Percentiles rank a stretch among this genome's conserved stretches.
These are phyloP conservation scores for Penicillium sp. DNA, from an alignment of 2,329 filamentous ascomycete species.

Conservation along the genomic window DNA sequence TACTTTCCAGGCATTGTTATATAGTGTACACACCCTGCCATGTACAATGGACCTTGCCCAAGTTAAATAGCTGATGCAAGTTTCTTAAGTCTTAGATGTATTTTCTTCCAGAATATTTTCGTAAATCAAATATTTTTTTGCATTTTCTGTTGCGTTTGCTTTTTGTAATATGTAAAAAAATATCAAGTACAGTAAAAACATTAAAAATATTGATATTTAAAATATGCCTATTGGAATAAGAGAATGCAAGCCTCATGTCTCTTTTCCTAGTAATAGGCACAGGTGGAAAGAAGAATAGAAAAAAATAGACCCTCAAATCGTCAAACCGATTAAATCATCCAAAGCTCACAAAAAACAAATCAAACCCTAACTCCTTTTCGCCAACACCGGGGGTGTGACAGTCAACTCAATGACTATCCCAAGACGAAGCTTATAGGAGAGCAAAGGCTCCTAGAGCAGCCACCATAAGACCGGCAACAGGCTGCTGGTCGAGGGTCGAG, in stretches of 20 bases:
- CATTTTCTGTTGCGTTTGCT: background rate
- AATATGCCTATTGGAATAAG: background rate
- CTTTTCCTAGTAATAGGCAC: background rate
- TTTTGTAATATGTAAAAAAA: slow-evolving; percentile 3
- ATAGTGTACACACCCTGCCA: too few relatives aligned
- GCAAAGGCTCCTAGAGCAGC: slow-evolving; percentile 36
- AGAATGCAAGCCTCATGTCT: background rate
- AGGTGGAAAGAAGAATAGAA: background rate
- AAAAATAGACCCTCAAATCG: background rate
- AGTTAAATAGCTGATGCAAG: background rate
- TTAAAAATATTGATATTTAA: slow-evolving; percentile 9
- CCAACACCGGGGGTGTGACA: background rate
- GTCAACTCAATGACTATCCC: slow-evolving; percentile 1
- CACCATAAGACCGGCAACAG: slow-evolving; percentile 33
- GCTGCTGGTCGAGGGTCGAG: slow-evolving; percentile 26
- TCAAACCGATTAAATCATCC: background rate
- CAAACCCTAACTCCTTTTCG: background rate
- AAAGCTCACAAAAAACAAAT: background rate
- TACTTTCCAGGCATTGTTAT: too few relatives aligned
- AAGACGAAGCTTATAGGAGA: slow-evolving; percentile 29
- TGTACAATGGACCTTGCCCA: background rate
- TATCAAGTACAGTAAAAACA: slow-evolving; percentile 5
- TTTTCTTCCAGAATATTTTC: background rate
- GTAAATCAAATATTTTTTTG: slow-evolving; percentile 3
- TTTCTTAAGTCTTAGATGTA: background rate